Conservation (phyloP, 2,329 filamentous ascomycete genomes). For the Nemania diffusa region DNA sequence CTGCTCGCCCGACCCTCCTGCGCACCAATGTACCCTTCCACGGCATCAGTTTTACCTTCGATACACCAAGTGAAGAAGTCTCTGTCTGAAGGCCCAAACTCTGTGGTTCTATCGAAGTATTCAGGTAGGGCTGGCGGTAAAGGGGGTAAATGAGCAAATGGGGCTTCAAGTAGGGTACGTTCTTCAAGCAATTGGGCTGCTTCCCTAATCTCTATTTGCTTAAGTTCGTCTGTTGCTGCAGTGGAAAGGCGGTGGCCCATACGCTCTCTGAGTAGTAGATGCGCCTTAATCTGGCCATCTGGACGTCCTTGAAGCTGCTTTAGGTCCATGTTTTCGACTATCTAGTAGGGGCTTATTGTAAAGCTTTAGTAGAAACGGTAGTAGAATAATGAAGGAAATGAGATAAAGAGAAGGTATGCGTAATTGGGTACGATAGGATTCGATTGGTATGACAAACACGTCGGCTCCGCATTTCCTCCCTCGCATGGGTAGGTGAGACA, state of each 20-base stretch:
- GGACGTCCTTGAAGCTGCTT: not conserved
- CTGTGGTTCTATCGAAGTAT: not conserved
- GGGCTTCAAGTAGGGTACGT: not conserved
- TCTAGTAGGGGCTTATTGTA: too few species aligned
- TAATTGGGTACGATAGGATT: not conserved
- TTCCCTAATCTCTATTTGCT: not conserved
- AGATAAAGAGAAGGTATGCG: not conserved
- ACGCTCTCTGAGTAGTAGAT: not conserved
- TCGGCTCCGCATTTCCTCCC: not conserved
- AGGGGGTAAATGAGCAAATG: constrained; percentile 3
- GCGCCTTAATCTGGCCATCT: not conserved
- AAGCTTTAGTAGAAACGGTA: too few species aligned
- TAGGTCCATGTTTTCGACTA: not conserved
- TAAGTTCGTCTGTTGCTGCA: not conserved
- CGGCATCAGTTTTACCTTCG: not conserved
- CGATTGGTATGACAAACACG: not conserved
- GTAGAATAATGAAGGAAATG: not conserved
- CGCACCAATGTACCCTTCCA: not conserved
- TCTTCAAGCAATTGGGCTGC: not conserved
- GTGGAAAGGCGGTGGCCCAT: not conserved
- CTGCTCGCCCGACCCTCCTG: not conserved
- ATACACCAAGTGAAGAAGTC: not conserved
- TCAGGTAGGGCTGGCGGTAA: not conserved
- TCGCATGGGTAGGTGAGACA: too few species aligned
- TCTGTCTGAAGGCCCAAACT: not conserved